Evolutionary conservation across 176 grass and related monocot genomes (phyloP), one percentile per base, ranked within the genome.

Genomic region (Bonia amplexicaulis): DNA sequence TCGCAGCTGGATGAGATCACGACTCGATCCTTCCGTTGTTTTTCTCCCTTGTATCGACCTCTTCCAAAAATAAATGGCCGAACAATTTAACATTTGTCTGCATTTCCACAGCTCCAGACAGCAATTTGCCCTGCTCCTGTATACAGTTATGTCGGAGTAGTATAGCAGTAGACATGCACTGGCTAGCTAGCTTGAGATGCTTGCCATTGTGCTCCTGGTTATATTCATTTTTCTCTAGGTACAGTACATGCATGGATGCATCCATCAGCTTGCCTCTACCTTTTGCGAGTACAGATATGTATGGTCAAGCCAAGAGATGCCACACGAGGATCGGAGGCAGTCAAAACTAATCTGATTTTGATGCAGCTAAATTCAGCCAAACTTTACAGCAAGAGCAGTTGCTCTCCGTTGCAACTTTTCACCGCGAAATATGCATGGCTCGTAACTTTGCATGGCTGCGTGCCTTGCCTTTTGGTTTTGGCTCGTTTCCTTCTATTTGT

Each of bases 311-410:
- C 67, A 64, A 26, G 47, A 67, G 58, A 66, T 40, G 51, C 67
- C 11, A 58, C 77, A 52, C 17, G 70, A 81, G 51, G 55, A n/a
- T n/a, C n/a, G n/a, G n/a, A 59, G 68, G 84, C 71, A 62, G 71
- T 86, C 88, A 82, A 82, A 82, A 86, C 72, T 5, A 52, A 59
- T 52, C 79, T 82, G 62, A 61, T 77, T 51, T 76, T 88, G 64
- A 83, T 72, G 74, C 73, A 55, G 37, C 47, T 40, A 57, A 55
- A 22, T 65, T 81, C 88, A 73, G 83, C 20, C 57, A 78, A 77
- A 82, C 66, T 82, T 77, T 73, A 66, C 66, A 73, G 79, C 84
- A 46, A 51, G 47, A 37, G 57, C 57, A 57, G 49, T 48, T 13
- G 63, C 40, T 63, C 47, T 69, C 33, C n/a, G 26, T 14, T 16